These are phyloP conservation scores for Alnus rubra DNA, from an alignment of 306 rosid species.

Conservation along the genomic window DNA sequence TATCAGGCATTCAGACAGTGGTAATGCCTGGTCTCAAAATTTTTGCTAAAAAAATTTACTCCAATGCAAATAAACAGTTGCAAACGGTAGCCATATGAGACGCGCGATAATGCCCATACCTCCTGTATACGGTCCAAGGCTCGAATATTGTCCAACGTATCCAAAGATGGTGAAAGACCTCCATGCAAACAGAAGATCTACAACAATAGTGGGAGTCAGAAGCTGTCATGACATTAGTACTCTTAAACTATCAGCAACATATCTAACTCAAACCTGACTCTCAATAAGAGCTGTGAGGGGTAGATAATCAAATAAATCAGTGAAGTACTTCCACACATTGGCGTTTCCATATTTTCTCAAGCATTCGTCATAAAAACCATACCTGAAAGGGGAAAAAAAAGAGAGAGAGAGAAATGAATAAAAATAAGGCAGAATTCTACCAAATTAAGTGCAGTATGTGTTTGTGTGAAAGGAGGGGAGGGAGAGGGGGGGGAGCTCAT, in stretches of 20 bases:
- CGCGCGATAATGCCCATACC: slow-evolving; percentile 42
- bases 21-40: background rate
- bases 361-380: slow-evolving; percentile 98
- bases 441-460: slow-evolving; percentile 2
- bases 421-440: slow-evolving; percentile 19
- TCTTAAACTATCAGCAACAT: slow-evolving; percentile 9
- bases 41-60: background rate
- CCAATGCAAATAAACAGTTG: background rate
- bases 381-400: slow-evolving; percentile 56
- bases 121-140: slow-evolving; percentile 96
- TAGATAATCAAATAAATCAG: slow-evolving; percentile 91
- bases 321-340: slow-evolving; percentile 92
- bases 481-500: background rate
- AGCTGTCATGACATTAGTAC: slow-evolving; percentile 17
- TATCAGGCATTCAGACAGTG: slow-evolving; percentile 1
- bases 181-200: slow-evolving; percentile 98
- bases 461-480: slow-evolving; percentile 1
- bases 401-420: slow-evolving; percentile 21
- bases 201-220: slow-evolving; percentile 32
- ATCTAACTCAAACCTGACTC: slow-evolving; percentile 81
- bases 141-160: slow-evolving; percentile 88
- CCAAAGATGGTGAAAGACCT: slow-evolving; percentile 96
- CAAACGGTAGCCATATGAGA: background rate
- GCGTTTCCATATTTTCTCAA: slow-evolving; percentile 98
- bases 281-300: slow-evolving; percentile 97